These are phyloP conservation scores for Blepharisma undulans DNA, from an alignment of 169 alveolate species.

Conservation along the genomic window DNA sequence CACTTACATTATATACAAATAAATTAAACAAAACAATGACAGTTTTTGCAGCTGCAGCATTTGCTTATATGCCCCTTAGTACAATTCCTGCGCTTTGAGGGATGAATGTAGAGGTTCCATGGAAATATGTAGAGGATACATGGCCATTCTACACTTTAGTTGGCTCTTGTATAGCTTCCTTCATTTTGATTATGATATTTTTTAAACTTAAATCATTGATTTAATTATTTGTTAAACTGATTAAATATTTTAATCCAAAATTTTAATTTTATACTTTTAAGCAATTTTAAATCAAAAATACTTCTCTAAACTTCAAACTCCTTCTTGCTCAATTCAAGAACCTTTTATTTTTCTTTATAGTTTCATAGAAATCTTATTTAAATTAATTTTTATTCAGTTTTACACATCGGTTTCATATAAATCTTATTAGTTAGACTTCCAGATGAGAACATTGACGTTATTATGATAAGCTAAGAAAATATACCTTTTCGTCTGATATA, in stretches of 20 bases:
- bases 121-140: background rate
- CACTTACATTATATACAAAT: background rate
- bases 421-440: conserved; percentile 60
- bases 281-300: background rate
- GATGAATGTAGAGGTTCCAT: conserved; percentile 44
- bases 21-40: conserved; percentile 32
- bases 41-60: conserved; percentile 38
- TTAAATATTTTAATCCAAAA: background rate
- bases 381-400: no score
- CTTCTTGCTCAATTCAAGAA: background rate
- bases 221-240: background rate
- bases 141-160: conserved; percentile 10
- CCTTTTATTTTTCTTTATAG: background rate
- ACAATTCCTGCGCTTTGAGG: conserved; percentile 42
- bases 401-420: background rate
- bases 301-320: background rate
- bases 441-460: conserved; percentile 57
- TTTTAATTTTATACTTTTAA: no score
- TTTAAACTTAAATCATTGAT: background rate
- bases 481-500: conserved; percentile 64
- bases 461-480: conserved; percentile 54
- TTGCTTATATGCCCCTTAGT: conserved; percentile 40
- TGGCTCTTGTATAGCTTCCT: background rate
- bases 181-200: background rate
- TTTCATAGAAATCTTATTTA: background rate